Evolutionary conservation across 2,329 filamentous ascomycete genomes (phyloP), one percentile per base, ranked within the genome.

Genomic region (Coniella vitis): DNA sequence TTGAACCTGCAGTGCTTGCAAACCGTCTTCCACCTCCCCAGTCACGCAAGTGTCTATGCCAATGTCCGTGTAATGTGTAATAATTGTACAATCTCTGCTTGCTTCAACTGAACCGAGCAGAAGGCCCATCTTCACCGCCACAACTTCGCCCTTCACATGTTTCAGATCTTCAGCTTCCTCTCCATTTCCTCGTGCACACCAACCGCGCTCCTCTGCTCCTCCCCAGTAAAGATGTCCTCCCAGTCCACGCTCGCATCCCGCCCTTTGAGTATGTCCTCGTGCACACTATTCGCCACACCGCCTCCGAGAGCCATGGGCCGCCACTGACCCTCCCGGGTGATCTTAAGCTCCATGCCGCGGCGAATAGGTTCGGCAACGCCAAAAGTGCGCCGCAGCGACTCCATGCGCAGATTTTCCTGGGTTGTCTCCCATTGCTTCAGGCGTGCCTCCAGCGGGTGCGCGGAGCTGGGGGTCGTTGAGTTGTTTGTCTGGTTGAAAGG

Each of bases 151-250:
- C 29, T 67, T 74, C 73, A 72, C 65, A 96, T 94, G 76, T 83
- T 86, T 74, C 73, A 72, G 65, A 96, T 94, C 76, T 83, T 86
- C 68, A 95, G 73, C 77, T 89, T 88, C 69, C 81, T 79, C 81
- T 96, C 91, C 82, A 96, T 90, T 79, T 97, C 91, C 49, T 88
- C 84, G 60, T 96, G 90, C 69, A 96, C 83, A 46, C 84, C 81
- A 20, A 84, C 79, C 37, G 81, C 72, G 53, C 79, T 77, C 60
- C 83, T 78, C 64, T 81, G 77, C 68, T 91, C 88, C 58, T 87
- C 84, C 52, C 89, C 88, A 17, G 78, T 81, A 65, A 85, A 97
- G 17, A 98, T 82, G 72, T 97, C 93, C 76, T 98, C 93, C 93
- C 93, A 98, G 8, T 76, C 81, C 58, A 95, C 74, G 60, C 79